Evolutionary conservation across 2,329 filamentous ascomycete species (phyloP).

Genomic region (Fusarium sacchari): DNA sequence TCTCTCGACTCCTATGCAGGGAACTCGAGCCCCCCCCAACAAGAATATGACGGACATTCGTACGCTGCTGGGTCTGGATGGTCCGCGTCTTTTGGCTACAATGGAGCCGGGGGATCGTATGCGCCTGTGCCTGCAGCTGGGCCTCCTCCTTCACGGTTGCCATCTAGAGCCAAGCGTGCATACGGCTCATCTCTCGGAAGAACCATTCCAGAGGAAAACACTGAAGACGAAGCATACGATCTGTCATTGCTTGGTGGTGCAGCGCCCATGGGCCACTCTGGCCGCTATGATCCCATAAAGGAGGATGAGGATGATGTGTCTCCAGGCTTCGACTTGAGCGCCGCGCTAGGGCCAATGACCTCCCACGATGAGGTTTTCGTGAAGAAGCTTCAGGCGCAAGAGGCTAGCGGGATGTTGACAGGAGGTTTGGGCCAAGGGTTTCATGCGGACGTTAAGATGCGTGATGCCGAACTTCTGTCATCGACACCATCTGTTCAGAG

Average conservation of each 20-base stretch:
- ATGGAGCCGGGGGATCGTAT: constrained; percentile 42
- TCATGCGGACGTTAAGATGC: constrained; percentile 58
- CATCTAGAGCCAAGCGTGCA: constrained; percentile 42
- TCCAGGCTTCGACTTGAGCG: constrained; percentile 58
- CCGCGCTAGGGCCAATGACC: constrained; percentile 57
- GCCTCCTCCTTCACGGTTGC: constrained; percentile 29
- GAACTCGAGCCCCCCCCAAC: constrained; percentile 24
- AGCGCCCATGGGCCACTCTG: constrained; percentile 52
- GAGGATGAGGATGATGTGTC: constrained; percentile 46
- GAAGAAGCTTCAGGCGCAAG: constrained; percentile 59
- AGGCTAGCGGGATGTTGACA: constrained; percentile 65
- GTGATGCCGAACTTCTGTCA: constrained; percentile 61
- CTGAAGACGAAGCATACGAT: constrained; percentile 56
- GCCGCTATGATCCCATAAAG: constrained; percentile 47
- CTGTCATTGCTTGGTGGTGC: constrained; percentile 56
- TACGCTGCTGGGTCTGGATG: constrained; percentile 39
- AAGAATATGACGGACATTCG: constrained; percentile 27
- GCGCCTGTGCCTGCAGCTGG: constrained; percentile 40
- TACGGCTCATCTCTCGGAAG: constrained; percentile 41
- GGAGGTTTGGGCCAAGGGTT: constrained; percentile 68
- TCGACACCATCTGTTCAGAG: constrained; percentile 46
- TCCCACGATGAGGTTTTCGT: constrained; percentile 58
- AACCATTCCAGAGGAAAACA: constrained; percentile 45
- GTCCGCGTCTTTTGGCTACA: constrained; percentile 46
- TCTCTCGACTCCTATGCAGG: constrained; percentile 51